Evolutionary conservation across 371 early-diverging fungal species (phyloP).

Genomic region (Choanephora cucurbitarum): DNA sequence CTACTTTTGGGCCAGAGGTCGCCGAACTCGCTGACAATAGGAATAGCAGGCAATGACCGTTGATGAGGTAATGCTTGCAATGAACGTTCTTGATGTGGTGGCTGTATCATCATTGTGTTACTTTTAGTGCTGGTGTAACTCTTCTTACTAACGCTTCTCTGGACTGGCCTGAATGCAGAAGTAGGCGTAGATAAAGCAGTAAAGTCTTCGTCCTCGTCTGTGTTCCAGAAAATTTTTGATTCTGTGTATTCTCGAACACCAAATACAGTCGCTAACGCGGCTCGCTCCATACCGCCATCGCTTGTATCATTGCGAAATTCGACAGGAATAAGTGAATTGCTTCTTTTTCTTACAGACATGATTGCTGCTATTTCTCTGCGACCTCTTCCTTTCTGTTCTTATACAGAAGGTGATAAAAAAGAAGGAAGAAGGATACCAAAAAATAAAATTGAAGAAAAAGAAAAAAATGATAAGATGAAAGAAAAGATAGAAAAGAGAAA

Average conservation of each 20-base stretch:
- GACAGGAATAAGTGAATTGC: slow-evolving; percentile 28
- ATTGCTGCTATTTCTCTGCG: too few species aligned
- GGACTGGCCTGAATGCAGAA: slow-evolving; percentile 7
- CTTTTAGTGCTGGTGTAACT: slow-evolving; percentile 10
- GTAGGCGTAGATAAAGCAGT: not conserved
- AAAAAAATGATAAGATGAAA: not conserved
- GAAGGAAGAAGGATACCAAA: not conserved
- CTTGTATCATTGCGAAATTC: slow-evolving; percentile 29
- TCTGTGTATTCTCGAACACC: slow-evolving; percentile 51
- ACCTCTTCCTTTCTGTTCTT: not conserved
- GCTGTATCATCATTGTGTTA: slow-evolving; percentile 5
- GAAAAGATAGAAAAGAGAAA: not conserved
- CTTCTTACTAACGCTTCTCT: slow-evolving; percentile 12
- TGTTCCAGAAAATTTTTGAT: slow-evolving; percentile 48
- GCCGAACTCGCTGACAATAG: slow-evolving; percentile 43
- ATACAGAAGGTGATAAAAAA: not conserved
- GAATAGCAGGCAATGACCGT: slow-evolving; percentile 34
- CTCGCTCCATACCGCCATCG: slow-evolving; percentile 43
- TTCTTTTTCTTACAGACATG: slow-evolving; percentile 16
- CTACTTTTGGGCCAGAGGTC: slow-evolving; percentile 28
- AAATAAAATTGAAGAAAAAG: not conserved
- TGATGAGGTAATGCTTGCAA: not conserved
- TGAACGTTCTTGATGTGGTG: not conserved
- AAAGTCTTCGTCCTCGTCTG: slow-evolving; percentile 18
- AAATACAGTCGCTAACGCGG: slow-evolving; percentile 51